Percentiles rank a stretch among this genome's conserved stretches.
These are phyloP conservation scores for Blastocystis sp. DNA, from an alignment of 352 stramenopile genomes.

Conservation along the genomic window DNA sequence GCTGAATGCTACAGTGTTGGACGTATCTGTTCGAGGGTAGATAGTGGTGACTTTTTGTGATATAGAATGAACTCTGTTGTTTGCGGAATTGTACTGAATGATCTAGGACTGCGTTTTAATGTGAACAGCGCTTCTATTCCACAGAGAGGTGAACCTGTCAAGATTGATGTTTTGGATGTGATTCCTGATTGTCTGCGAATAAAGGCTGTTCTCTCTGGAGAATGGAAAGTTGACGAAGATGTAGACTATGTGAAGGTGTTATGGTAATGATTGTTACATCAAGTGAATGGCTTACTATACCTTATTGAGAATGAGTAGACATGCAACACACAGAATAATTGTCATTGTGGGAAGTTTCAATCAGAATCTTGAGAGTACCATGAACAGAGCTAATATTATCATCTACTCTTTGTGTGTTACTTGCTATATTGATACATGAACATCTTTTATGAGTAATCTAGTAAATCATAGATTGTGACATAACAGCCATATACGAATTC, in stretches of 20 bases:
- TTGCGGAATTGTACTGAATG: constrained; percentile 22
- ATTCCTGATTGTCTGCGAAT: not conserved
- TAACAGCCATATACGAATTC: not conserved
- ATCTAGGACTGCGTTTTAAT: constrained; percentile 39
- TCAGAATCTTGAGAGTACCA: too few relatives aligned
- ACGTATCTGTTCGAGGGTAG: constrained; percentile 12
- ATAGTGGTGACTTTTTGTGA: not conserved
- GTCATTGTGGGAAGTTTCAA: too few relatives aligned
- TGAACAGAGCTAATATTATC: too few relatives aligned
- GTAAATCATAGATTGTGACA: too few relatives aligned
- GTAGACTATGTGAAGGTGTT: not conserved
- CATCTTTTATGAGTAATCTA: too few relatives aligned
- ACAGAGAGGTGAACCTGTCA: constrained; percentile 20
- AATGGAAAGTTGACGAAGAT: not conserved
- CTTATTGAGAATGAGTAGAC: too few relatives aligned
- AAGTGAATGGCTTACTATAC: too few relatives aligned
- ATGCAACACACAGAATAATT: too few relatives aligned
- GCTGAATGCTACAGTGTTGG: constrained; percentile 11
- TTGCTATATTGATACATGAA: too few relatives aligned
- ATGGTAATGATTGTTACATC: not conserved
- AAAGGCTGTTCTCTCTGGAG: not conserved
- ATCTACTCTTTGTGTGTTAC: too few relatives aligned
- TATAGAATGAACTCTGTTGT: constrained; percentile 43
- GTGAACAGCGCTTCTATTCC: not conserved
- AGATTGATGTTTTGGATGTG: constrained; percentile 5